These are phyloP conservation scores for Teratosphaeria epicoccoides DNA, from an alignment of 2,329 filamentous ascomycete genomes.

Conservation along the genomic window DNA sequence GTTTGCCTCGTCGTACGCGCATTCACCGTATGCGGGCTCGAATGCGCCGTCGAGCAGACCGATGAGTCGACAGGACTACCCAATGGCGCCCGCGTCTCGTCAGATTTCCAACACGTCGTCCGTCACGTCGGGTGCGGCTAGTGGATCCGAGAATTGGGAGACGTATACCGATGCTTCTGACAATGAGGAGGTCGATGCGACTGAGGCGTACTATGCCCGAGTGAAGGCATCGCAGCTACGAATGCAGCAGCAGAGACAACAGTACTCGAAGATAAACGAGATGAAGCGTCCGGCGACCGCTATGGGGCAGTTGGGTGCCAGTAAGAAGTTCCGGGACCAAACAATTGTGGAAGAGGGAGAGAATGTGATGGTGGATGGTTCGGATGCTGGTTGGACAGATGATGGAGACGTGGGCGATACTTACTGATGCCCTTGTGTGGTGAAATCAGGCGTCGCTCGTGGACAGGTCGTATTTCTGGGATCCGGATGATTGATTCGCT, in stretches of 20 bases:
- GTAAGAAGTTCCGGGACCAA: constrained; percentile 18
- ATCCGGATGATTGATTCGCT: not conserved
- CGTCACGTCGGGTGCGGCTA: constrained; percentile 18
- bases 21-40: constrained; percentile 6
- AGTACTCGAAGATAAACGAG: not conserved
- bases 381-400: constrained; percentile 28
- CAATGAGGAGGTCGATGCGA: constrained; percentile 49
- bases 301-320: constrained; percentile 10
- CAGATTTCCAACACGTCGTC: constrained; percentile 25
- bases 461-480: not conserved
- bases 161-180: constrained; percentile 64
- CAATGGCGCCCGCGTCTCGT: constrained; percentile 23
- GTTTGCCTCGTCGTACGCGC: not conserved
- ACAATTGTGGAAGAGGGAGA: constrained; percentile 17
- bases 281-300: constrained; percentile 12
- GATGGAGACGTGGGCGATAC: constrained; percentile 25
- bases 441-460: not conserved
- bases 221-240: constrained; percentile 27
- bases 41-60: constrained; percentile 17
- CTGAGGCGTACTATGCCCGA: constrained; percentile 72
- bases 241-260: constrained; percentile 2
- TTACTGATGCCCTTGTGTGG: constrained; percentile 16
- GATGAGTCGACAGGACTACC: constrained; percentile 18
- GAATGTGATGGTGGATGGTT: constrained; percentile 16
- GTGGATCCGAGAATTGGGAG: constrained; percentile 87